Conservation (phyloP, 805 yeast genomes). For the Sugiyamaella qingdaonensis region DNA sequence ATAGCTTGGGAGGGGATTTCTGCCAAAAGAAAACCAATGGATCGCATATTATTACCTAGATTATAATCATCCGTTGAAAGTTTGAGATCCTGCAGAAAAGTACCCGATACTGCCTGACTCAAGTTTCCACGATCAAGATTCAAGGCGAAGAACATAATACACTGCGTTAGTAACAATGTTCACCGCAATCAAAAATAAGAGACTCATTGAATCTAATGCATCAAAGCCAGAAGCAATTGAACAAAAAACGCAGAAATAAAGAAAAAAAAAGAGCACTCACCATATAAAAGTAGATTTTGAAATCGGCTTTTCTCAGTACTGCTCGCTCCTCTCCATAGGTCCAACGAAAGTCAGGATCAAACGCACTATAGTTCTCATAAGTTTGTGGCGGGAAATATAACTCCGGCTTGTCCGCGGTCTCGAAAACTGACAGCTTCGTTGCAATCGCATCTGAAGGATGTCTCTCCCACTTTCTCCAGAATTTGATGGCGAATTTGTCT, state of each 20-base stretch:
- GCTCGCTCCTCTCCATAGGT: conserved; percentile 46
- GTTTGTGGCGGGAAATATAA: neutral
- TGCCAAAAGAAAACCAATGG: conserved; percentile 52
- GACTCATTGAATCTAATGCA: neutral
- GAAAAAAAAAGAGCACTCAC: conserved; percentile 47
- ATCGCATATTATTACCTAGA: conserved; percentile 53
- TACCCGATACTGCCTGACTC: conserved; percentile 55
- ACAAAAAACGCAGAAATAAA: conserved; percentile 19
- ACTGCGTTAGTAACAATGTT: conserved; percentile 39
- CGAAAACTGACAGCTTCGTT: conserved; percentile 7
- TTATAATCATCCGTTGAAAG: conserved; percentile 57
- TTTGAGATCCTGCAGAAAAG: conserved; percentile 47
- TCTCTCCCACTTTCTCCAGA: neutral
- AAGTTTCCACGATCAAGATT: conserved; percentile 58
- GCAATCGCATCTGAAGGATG: conserved; percentile 1
- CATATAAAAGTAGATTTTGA: conserved; percentile 42
- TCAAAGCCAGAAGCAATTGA: too few species aligned
- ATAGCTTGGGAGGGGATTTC: conserved; percentile 67
- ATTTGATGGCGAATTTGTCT: neutral
- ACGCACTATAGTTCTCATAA: conserved; percentile 5
- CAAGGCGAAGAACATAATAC: conserved; percentile 54
- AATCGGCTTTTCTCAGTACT: conserved; percentile 52
- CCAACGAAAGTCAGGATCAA: conserved; percentile 58
- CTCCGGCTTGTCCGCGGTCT: neutral
- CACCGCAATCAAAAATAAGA: neutral